A percentile compares a stretch with the other conserved stretches of the same genome.
These are phyloP conservation scores for Heliocybe sulcata DNA, from an alignment of 1,284 basidiomycete genomes.

Conservation along the genomic window DNA sequence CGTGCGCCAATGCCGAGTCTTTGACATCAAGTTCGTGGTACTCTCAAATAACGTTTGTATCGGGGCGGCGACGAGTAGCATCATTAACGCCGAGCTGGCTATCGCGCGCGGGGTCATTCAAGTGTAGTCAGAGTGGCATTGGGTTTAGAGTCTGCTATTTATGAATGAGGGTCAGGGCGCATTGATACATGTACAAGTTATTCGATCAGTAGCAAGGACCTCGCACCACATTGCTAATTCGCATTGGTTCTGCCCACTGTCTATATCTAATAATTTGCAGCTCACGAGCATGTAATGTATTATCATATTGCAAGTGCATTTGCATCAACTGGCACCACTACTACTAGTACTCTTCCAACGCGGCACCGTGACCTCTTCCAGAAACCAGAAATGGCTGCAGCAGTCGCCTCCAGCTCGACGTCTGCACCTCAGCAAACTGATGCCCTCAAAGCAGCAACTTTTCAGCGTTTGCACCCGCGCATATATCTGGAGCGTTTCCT, in stretches of 20 bases:
- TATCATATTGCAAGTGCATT: too few relatives aligned
- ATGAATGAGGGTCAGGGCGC: neutral
- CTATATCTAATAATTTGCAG: neutral
- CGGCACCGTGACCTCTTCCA: neutral
- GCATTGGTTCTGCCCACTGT: neutral
- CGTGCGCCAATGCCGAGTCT: conserved; percentile 83
- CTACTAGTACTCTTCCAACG: neutral
- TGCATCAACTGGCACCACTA: too few relatives aligned
- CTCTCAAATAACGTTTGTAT: conserved; percentile 94
- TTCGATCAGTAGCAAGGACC: neutral
- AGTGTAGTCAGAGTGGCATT: conserved; percentile 17
- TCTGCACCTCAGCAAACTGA: conserved; percentile 8
- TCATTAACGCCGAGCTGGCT: conserved; percentile 98
- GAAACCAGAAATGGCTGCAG: neutral
- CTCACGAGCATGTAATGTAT: too few relatives aligned
- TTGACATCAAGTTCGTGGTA: conserved; percentile 96
- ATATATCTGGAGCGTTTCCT: conserved; percentile 79
- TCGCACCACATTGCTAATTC: neutral
- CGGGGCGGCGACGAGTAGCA: conserved; percentile 94
- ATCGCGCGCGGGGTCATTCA: conserved; percentile 68
- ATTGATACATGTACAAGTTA: conserved; percentile 1
- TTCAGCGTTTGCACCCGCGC: conserved; percentile 77
- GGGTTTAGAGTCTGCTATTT: neutral
- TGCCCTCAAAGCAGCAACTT: conserved; percentile 56
- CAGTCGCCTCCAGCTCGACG: neutral